Percentiles rank a stretch among this genome's conserved stretches.
These are phyloP conservation scores for Fusarium chuoi DNA, from an alignment of 2,329 filamentous ascomycete species.

Conservation along the genomic window DNA sequence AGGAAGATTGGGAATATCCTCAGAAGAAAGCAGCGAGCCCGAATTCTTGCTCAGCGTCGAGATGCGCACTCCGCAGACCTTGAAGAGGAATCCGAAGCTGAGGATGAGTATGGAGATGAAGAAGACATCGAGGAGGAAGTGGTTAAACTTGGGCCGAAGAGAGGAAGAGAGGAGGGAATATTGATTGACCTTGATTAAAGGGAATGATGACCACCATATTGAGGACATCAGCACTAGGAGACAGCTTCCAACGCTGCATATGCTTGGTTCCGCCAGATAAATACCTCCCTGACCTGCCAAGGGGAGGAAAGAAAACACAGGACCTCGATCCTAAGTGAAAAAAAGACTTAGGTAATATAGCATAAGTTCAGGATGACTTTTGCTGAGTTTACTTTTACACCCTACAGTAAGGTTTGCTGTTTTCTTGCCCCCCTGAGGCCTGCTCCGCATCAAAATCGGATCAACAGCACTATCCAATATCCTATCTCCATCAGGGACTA, in stretches of 20 bases:
- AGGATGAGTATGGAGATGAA: constrained; percentile 3
- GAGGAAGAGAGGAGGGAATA: constrained; percentile 15
- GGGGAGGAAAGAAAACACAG: too few relatives aligned
- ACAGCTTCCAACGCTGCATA: background rate
- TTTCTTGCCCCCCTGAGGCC: too few relatives aligned
- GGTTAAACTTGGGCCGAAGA: background rate
- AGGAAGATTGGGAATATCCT: background rate
- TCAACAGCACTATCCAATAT: background rate
- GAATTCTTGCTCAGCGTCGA: background rate
- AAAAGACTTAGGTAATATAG: too few relatives aligned
- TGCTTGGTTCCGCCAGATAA: background rate
- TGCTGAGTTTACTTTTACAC: too few relatives aligned
- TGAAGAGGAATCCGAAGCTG: background rate
- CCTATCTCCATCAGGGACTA: background rate
- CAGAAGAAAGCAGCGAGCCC: constrained; percentile 17
- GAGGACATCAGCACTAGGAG: background rate
- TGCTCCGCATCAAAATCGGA: background rate
- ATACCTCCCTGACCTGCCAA: background rate
- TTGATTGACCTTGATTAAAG: constrained; percentile 22
- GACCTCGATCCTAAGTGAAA: too few relatives aligned
- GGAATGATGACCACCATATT: background rate
- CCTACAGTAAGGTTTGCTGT: too few relatives aligned
- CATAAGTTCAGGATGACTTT: too few relatives aligned
- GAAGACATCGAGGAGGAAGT: background rate
- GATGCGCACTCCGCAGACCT: background rate